Conservation (phyloP, 441 rosid species). For the Monsonia emarginata region DNA sequence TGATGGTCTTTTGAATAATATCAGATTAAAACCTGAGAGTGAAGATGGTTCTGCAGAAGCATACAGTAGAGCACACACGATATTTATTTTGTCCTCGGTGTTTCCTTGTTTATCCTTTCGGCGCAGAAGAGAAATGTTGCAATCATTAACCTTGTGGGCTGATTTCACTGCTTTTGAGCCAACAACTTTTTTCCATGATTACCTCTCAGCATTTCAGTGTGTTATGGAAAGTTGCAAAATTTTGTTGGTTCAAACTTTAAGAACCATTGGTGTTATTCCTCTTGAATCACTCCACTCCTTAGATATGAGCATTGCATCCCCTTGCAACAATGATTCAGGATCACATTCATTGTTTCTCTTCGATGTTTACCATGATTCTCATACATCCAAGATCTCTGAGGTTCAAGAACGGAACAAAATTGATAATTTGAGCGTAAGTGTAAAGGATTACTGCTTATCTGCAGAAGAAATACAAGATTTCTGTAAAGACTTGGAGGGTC, state of each 20-base stretch:
- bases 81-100: conserved; percentile 53
- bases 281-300: conserved; percentile 30
- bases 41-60: conserved; percentile 30
- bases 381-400: conserved; percentile 26
- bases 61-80: conserved; percentile 39
- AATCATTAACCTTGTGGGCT: conserved; percentile 49
- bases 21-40: conserved; percentile 31
- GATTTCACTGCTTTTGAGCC: conserved; percentile 55
- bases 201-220: conserved; percentile 56
- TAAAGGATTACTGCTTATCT: conserved; percentile 28
- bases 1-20: conserved; percentile 47
- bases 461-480: conserved; percentile 46
- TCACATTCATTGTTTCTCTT: conserved; percentile 40
- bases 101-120: conserved; percentile 55
- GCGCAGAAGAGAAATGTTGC: conserved; percentile 40
- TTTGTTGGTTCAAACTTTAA: conserved; percentile 37
- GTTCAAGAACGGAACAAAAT: conserved; percentile 21
- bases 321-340: conserved; percentile 23
- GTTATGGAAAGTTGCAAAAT: conserved; percentile 51
- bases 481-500: conserved; percentile 38
- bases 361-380: conserved; percentile 23
- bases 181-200: conserved; percentile 56
- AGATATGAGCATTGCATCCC: conserved; percentile 18
- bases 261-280: conserved; percentile 34
- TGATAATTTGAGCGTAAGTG: conserved; percentile 20